These are phyloP conservation scores for Aphanocladium album DNA, from an alignment of 2,329 filamentous ascomycete species.

Conservation along the genomic window DNA sequence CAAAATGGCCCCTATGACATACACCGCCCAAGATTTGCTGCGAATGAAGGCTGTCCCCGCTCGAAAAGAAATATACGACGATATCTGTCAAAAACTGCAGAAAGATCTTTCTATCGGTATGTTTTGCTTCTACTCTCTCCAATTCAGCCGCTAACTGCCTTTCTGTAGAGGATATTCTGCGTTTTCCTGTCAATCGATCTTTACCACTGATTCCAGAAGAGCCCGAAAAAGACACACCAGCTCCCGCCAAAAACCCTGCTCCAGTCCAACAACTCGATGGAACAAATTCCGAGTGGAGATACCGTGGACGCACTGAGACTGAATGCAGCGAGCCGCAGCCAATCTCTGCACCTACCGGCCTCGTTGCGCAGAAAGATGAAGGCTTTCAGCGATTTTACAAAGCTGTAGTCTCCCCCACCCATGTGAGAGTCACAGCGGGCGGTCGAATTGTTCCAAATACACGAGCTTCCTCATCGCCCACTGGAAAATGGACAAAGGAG, in stretches of 20 bases:
- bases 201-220: constrained; percentile 28
- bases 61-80: constrained; percentile 23
- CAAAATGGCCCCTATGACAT: constrained; percentile 39
- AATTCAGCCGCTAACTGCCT: constrained; percentile 13
- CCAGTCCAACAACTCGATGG: constrained; percentile 32
- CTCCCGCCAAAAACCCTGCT: constrained; percentile 12
- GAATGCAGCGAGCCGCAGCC: constrained; percentile 42
- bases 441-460: constrained; percentile 64
- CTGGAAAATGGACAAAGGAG: constrained; percentile 45
- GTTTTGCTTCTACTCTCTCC: constrained; percentile 10
- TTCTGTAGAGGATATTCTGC: constrained; percentile 27
- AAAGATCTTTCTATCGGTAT: constrained; percentile 38
- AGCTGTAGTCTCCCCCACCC: constrained; percentile 61
- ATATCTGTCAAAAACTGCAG: constrained; percentile 30
- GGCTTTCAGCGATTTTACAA: constrained; percentile 66
- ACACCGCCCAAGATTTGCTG: constrained; percentile 42
- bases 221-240: constrained; percentile 3
- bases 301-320: constrained; percentile 40
- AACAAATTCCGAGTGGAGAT: constrained; percentile 40
- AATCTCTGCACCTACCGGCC: constrained; percentile 47
- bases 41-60: constrained; percentile 25
- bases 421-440: constrained; percentile 62
- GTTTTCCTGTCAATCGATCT: constrained; percentile 21
- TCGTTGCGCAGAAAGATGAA: constrained; percentile 53
- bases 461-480: constrained; percentile 47